Percentiles rank a stretch among this genome's conserved stretches.
These are phyloP conservation scores for Phytophthora nicotianae DNA, from an alignment of 352 stramenopile species.

Conservation along the genomic window DNA sequence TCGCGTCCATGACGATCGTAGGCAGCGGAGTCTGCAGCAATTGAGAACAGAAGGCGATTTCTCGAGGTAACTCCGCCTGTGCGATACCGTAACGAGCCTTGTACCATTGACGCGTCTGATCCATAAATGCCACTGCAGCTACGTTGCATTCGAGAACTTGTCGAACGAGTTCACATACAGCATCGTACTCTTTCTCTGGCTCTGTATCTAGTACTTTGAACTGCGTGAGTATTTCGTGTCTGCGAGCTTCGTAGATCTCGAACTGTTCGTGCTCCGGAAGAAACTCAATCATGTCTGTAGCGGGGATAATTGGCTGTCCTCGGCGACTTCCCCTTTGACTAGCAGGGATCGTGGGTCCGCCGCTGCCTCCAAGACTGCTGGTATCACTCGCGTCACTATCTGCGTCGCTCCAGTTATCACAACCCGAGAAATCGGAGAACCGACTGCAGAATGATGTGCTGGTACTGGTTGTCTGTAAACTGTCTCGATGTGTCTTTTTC, in stretches of 20 bases:
- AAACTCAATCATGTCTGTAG: conserved; percentile 50
- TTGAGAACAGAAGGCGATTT: conserved; percentile 72
- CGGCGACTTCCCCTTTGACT: conserved; percentile 28
- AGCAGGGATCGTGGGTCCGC: conserved; percentile 6
- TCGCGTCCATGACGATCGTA: conserved; percentile 84
- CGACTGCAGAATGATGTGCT: conserved; percentile 43
- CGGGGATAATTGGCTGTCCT: conserved; percentile 5
- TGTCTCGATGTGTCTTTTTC: conserved; percentile 41
- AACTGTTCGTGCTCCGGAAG: conserved; percentile 47
- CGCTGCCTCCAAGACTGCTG: conserved; percentile 34
- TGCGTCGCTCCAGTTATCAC: conserved; percentile 41
- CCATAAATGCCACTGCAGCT: conserved; percentile 73
- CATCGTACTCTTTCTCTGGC: conserved; percentile 68
- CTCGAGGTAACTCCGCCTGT: conserved; percentile 58
- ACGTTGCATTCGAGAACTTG: conserved; percentile 64
- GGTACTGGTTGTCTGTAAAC: conserved; percentile 38
- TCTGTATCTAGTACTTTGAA: conserved; percentile 54
- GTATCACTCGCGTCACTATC: conserved; percentile 41
- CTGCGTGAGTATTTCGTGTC: conserved; percentile 45
- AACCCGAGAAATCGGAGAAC: conserved; percentile 49
- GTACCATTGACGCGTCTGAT: conserved; percentile 68
- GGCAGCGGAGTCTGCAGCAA: conserved; percentile 49
- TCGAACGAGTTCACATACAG: conserved; percentile 71
- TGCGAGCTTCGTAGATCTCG: conserved; percentile 53
- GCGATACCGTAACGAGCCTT: conserved; percentile 75